Base-by-base conservation (phyloP, 192 early-diverging fungal genomes). In the Coemansia sp. region DNA sequence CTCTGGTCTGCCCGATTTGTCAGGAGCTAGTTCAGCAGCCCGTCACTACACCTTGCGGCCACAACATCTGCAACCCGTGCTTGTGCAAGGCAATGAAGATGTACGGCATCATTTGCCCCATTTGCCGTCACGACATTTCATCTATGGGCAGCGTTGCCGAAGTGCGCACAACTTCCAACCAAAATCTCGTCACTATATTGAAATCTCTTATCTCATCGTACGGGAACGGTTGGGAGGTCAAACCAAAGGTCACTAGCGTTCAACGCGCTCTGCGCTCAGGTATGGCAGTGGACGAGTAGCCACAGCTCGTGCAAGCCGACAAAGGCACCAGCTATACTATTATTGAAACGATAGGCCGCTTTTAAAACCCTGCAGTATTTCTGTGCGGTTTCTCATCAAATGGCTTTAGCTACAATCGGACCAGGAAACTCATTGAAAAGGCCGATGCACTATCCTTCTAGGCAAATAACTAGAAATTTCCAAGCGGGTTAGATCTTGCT, bases 11-110 rank as follows among this genome's bases (percentile, higher is more conserved):
- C 15, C 62, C 69, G 13, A 65, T 78, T 10, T 78, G 76, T 33
- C 65, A 72, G 53, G 65, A 72, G 23, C 56, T 78, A 19, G 69
- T 68, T 22, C 58, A 72, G 46, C 22, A 32, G 47, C 76, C 69
- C 1, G 58, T 63, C 21, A 72, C 76, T 17, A 68, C 61, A 18
- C 34, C 52, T 5, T 78, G 76, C 32, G 65, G 69, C 0, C 76
- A 78, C 58, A 78, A 68, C 45, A 58, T 57, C 25, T 78, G 76
- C 53, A 49, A 19, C 30, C 32, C 41, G 31, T 78, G 76, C 9
- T 54, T 78, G 53, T 43, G 34, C 26, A 41, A 25, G 53, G 68
- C 65, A 3, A 50, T 66, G 29, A 58, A 63, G 22, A 53, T 52
- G 22, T 65, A 57, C 32, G 69, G 76, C 34, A 26, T 27, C 9